Evolutionary conservation across 2,329 filamentous ascomycete species (phyloP).

Genomic region (Aspergillus amoenus): DNA sequence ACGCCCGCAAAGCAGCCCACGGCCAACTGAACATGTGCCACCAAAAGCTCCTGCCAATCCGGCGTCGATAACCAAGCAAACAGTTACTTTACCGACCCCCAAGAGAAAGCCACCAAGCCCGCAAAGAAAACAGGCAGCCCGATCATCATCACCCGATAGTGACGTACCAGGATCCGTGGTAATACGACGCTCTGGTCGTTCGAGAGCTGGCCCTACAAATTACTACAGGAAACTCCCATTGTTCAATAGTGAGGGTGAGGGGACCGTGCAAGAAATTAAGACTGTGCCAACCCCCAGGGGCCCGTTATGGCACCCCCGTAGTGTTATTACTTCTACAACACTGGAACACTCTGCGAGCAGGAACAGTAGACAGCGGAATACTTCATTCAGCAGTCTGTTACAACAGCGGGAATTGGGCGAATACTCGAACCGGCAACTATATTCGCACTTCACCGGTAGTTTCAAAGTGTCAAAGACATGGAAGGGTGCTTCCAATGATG

Average conservation of each 20-base stretch:
- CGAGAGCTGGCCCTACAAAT: constrained; percentile 28
- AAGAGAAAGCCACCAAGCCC: background rate
- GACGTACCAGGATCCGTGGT: background rate
- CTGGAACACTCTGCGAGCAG: background rate
- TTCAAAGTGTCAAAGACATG: constrained; percentile 49
- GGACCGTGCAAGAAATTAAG: background rate
- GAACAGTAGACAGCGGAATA: background rate
- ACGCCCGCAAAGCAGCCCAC: background rate
- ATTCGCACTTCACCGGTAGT: constrained; percentile 32
- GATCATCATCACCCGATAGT: background rate
- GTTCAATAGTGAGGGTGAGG: constrained; percentile 15
- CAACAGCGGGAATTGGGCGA: constrained; percentile 32
- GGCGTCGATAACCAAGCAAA: background rate
- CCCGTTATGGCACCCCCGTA: background rate
- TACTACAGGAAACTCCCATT: constrained; percentile 30
- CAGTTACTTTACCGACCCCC: background rate
- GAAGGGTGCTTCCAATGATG: constrained; percentile 60
- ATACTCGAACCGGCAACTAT: constrained; percentile 14
- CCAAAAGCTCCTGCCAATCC: background rate
- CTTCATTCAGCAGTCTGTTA: constrained; percentile 23
- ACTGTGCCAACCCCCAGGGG: background rate
- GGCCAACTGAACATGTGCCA: background rate
- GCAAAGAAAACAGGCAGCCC: background rate
- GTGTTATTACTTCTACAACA: background rate
- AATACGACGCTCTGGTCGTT: constrained; percentile 29